Percentiles rank a stretch among this genome's conserved stretches.
Conservation (phyloP, 1,284 basidiomycete species). For the Mrakiaceae sp. region DNA sequence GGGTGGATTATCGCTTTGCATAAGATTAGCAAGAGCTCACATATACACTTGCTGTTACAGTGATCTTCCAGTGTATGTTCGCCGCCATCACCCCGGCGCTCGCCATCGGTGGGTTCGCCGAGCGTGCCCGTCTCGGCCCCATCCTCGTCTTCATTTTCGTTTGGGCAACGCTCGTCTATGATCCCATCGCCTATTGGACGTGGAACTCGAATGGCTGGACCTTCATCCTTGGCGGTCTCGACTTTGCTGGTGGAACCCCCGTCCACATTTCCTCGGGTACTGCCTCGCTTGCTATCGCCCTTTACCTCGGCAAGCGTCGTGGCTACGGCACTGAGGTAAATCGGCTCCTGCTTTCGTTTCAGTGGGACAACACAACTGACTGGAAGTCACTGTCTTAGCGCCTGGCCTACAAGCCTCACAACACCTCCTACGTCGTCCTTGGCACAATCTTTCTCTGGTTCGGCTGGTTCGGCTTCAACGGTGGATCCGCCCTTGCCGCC, state of each 20-base stretch:
- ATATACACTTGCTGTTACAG: too few species aligned
- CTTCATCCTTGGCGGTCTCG: conserved; percentile 62
- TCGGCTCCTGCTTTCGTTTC: conserved; percentile 18
- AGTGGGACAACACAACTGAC: background rate
- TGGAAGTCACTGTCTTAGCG: background rate
- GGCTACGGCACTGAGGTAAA: conserved; percentile 78
- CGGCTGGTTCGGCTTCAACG: conserved; percentile 96
- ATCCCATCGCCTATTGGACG: conserved; percentile 83
- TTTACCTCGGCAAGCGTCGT: conserved; percentile 77
- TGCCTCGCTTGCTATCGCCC: conserved; percentile 78
- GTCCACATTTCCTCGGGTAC: conserved; percentile 56
- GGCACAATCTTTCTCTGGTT: conserved; percentile 95
- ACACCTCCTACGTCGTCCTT: conserved; percentile 76
- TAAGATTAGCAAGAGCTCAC: too few species aligned
- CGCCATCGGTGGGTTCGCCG: conserved; percentile 82
- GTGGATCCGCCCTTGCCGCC: conserved; percentile 58
- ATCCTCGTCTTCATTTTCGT: conserved; percentile 77
- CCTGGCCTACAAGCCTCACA: conserved; percentile 78
- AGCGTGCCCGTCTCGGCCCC: conserved; percentile 78
- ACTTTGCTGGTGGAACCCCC: conserved; percentile 72
- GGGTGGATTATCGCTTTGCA: too few species aligned
- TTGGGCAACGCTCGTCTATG: conserved; percentile 89
- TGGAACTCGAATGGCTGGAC: conserved; percentile 89
- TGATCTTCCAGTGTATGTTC: conserved; percentile 49
- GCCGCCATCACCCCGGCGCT: conserved; percentile 48